phyloP scores from a whole-genome alignment of 2,329 filamentous ascomycete species.

The Aureobasidium sp. region DNA sequence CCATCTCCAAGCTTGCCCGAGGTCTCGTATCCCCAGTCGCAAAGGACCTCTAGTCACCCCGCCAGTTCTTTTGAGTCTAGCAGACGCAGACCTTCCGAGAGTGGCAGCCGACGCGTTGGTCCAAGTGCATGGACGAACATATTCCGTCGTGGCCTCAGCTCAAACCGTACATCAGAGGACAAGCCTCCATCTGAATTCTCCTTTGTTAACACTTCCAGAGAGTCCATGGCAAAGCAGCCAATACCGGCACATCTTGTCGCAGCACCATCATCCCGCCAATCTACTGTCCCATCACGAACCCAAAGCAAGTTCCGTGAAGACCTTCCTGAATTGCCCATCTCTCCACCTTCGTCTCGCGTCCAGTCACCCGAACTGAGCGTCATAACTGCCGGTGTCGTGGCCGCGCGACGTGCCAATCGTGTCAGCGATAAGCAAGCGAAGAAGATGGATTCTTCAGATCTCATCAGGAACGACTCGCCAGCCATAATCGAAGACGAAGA shows the following conservation, averaged over 20 bases:
- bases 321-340: constrained; percentile 75
- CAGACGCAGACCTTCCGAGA: constrained; percentile 26
- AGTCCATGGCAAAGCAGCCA: constrained; percentile 64
- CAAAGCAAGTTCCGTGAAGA: constrained; percentile 91
- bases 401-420: constrained; percentile 33
- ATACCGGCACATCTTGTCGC: constrained; percentile 44
- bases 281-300: constrained; percentile 64
- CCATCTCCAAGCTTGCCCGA: constrained; percentile 49
- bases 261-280: constrained; percentile 37
- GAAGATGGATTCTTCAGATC: constrained; percentile 37
- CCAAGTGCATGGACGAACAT: constrained; percentile 60
- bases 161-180: constrained; percentile 32
- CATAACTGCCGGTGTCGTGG: constrained; percentile 33
- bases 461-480: constrained; percentile 24
- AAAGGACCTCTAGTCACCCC: constrained; percentile 16
- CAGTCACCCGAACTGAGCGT: constrained; percentile 65
- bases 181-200: constrained; percentile 54
- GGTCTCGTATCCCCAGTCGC: constrained; percentile 37
- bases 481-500: constrained; percentile 1
- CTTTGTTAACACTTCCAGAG: constrained; percentile 83
- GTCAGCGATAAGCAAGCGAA: background rate
- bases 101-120: constrained; percentile 33
- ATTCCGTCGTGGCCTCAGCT: constrained; percentile 53
- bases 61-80: constrained; percentile 19
- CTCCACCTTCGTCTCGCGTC: constrained; percentile 75